Evolutionary conservation across 129 eudicot genomes (phyloP), one percentile per base, ranked within the genome.

Genomic region (Artemisia tridentata): DNA sequence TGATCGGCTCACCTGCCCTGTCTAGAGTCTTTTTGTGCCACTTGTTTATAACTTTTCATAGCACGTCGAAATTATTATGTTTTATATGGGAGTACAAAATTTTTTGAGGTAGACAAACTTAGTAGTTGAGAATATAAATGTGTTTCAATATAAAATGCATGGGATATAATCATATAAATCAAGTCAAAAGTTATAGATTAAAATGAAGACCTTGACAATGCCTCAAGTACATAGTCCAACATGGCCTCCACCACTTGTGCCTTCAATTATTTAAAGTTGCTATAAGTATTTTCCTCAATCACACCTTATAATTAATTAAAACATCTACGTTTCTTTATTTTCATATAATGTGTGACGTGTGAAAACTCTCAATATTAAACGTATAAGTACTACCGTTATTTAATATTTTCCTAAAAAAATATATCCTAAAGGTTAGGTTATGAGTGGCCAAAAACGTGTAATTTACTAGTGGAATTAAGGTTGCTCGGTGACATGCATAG

Each of bases 191-290:
- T 53, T 7, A 56, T 20, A 71, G 47, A 16, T 25, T 62, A 62
- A 27, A 13, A 61, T 61, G 49, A 18, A 34, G 38, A 63, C 69
- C 10, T 60, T 72, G 58, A 59, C 67, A 13, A 48, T 25, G 8
- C 50, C 60, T 31, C 29, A 25, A 72, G 61, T 72, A 62, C 1
- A 25, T 17, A 29, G 50, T 62, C 63, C 77, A 62, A 62, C 77
- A 72, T 48, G 70, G 69, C 4, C 17, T 27, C 51, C 62, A 61
- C 51, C 20, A 48, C 20, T 72, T 61, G 21, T 27, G 14, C 18
- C 16, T 59, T 59, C 54, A 58, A 57, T 71, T 57, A 58, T 41
- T 56, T 65, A 17, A 53, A 2, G 17, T 31, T 17, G 5, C 48
- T 38, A 41, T 34, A 64, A 64, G 25, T 3, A 23, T 61, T 61